Percentiles rank a stretch among this genome's conserved stretches.
Conservation (phyloP, 257 asterid species). For the Przewalskia tangutica region DNA sequence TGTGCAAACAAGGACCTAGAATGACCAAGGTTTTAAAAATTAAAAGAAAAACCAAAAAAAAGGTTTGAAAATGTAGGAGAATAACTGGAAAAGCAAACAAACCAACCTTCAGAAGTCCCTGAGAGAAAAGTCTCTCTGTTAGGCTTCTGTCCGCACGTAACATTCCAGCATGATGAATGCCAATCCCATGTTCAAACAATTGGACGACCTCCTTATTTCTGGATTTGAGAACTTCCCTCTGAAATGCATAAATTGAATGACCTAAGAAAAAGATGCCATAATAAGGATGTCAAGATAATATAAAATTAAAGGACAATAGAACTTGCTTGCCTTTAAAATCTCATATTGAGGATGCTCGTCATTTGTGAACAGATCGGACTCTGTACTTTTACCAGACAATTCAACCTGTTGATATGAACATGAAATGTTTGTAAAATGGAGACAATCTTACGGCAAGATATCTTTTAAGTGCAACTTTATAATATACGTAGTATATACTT, state of each 20-base stretch:
- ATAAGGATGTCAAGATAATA: conserved; percentile 9
- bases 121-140: conserved; percentile 96
- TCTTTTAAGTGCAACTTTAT: background rate
- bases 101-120: conserved; percentile 72
- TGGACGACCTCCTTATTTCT: conserved; percentile 85
- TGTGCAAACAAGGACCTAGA: conserved; percentile 94
- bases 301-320: conserved; percentile 5
- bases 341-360: conserved; percentile 81
- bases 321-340: conserved; percentile 56
- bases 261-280: conserved; percentile 7
- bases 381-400: conserved; percentile 47
- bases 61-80: background rate
- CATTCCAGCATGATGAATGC: conserved; percentile 99
- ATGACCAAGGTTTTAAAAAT: conserved; percentile 11
- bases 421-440: conserved; percentile 5
- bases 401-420: conserved; percentile 54
- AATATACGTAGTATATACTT: background rate
- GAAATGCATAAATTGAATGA: conserved; percentile 23
- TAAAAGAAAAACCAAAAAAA: conserved; percentile 1
- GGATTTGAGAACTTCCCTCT: conserved; percentile 93
- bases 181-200: conserved; percentile 76
- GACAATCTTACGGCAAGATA: background rate
- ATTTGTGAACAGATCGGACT: conserved; percentile 56
- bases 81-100: conserved; percentile 1
- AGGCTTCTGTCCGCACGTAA: conserved; percentile 85